Percentiles rank a stretch among this genome's conserved stretches.
These are phyloP conservation scores for Penicillium glabrum DNA, from an alignment of 2,329 filamentous ascomycete genomes.

Conservation along the genomic window DNA sequence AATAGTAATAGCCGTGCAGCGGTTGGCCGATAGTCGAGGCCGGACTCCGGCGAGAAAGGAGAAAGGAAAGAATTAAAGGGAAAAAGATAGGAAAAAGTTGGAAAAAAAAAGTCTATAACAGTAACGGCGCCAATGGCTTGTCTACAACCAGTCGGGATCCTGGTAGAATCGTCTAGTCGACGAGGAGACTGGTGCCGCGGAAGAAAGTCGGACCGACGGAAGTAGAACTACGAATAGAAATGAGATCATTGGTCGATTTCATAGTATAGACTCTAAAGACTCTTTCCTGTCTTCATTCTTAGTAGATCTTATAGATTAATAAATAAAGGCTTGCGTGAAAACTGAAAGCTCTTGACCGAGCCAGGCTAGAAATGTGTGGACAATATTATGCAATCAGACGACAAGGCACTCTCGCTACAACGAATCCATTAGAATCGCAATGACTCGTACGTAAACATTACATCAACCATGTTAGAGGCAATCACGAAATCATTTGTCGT, in stretches of 20 bases:
- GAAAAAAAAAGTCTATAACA: conserved; percentile 9
- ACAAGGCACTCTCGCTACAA: too few relatives aligned
- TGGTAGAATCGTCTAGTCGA: conserved; percentile 2
- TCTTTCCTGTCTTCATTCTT: too few relatives aligned
- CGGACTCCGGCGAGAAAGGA: neutral
- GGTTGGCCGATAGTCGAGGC: conserved; percentile 9
- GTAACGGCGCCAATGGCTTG: neutral
- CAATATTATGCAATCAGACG: too few relatives aligned
- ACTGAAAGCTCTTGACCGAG: too few relatives aligned
- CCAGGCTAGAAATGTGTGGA: too few relatives aligned
- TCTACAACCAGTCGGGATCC: neutral
- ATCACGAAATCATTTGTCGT: too few relatives aligned
- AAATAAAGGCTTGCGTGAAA: too few relatives aligned
- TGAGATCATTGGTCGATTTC: neutral
- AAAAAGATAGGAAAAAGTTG: neutral
- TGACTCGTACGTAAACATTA: too few relatives aligned
- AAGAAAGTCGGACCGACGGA: neutral
- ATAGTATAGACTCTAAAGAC: neutral
- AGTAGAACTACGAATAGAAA: neutral
- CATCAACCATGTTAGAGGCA: too few relatives aligned
- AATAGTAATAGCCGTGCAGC: conserved; percentile 14
- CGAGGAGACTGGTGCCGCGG: neutral
- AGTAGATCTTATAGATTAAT: too few relatives aligned
- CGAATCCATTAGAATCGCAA: too few relatives aligned
- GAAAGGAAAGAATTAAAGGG: neutral